A percentile compares a stretch with the other conserved stretches of the same genome.
Evolutionary conservation across 116 monocot genomes (phyloP).

Genomic region (Posidonia oceanica): DNA sequence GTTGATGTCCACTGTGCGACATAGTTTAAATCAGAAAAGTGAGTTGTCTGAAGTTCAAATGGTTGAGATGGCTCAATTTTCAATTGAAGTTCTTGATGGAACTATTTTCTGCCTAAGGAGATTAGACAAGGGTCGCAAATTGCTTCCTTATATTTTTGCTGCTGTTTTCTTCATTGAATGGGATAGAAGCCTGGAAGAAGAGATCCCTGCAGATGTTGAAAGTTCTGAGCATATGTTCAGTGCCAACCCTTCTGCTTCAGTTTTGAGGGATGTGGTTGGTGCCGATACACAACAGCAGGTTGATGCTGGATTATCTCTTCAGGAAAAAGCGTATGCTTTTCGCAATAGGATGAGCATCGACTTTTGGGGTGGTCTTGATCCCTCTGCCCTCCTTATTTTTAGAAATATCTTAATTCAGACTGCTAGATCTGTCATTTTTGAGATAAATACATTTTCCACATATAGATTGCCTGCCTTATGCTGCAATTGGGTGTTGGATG

Average conservation of each 20-base stretch:
- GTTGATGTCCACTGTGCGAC: constrained; percentile 22
- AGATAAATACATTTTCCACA: constrained; percentile 16
- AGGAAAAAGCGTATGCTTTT: constrained; percentile 29
- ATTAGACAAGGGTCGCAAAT: constrained; percentile 24
- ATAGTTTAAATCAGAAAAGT: constrained; percentile 11
- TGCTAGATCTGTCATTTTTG: constrained; percentile 52
- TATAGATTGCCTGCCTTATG: constrained; percentile 36
- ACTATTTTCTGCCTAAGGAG: constrained; percentile 44
- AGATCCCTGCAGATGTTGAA: background rate
- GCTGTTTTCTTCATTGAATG: constrained; percentile 62
- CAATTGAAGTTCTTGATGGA: constrained; percentile 70
- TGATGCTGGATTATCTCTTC: constrained; percentile 27
- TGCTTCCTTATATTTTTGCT: constrained; percentile 63
- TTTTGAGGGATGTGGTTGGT: background rate
- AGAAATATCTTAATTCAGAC: constrained; percentile 50
- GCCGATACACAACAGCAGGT: constrained; percentile 12
- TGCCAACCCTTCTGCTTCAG: background rate
- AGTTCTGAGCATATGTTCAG: background rate
- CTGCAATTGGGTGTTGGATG: constrained; percentile 50
- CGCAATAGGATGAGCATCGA: constrained; percentile 13
- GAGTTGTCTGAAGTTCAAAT: constrained; percentile 15
- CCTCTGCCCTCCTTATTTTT: constrained; percentile 16
- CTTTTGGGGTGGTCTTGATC: constrained; percentile 32
- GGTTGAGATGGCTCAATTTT: constrained; percentile 44
- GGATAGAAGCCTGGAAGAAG: constrained; percentile 42